Evolutionary conservation across 139 green algal genomes (phyloP), one percentile per base, ranked within the genome.

Genomic region (Auxenochlorella pyrenoidosa): DNA sequence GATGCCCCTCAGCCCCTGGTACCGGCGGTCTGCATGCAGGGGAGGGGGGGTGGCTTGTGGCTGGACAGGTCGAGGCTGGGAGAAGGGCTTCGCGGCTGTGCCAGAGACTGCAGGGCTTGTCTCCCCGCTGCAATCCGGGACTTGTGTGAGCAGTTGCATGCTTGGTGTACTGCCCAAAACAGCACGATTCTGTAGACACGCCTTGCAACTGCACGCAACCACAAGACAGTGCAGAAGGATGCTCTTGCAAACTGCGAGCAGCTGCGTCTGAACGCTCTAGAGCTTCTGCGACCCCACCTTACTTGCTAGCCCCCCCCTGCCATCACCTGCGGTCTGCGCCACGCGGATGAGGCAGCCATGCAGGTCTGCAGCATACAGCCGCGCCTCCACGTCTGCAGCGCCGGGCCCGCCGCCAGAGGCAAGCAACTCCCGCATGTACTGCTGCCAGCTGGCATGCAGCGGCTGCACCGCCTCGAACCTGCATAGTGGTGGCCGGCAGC

Each of bases 391-490:
- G n/a, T 66, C 65, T 19, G 28, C 40, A 2, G 47, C 24, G 38
- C 51, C 60, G 40, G 32, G 28, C 28, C 41, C 81, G 66, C 41
- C 81, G 40, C 71, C 73, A 4, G 15, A 22, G 5, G 71, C 54
- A 24, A 88, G 73, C 40, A 89, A 47, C 13, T 60, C 76, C 36
- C 40, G 73, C 40, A 89, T 79, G 85, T 89, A 89, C 85, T 85
- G 76, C 85, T 76, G 85, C 85, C 85, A 89, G 51, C 85, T 75
- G 66, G 43, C 63, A 78, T 89, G 63, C 76, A 89, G 76, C 40
- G 85, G 76, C 75, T 80, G 76, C 44, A 85, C 76, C 43, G 41
- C 58, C 30, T 71, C 85, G 44, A 85, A 89, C 40, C 85, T 89
- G 75, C 76, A 47, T 15, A 5, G 47, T 32, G 3, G 32, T 13